phyloP scores from a whole-genome alignment of 345 rosid genomes.

The Barbarea vulgaris region DNA sequence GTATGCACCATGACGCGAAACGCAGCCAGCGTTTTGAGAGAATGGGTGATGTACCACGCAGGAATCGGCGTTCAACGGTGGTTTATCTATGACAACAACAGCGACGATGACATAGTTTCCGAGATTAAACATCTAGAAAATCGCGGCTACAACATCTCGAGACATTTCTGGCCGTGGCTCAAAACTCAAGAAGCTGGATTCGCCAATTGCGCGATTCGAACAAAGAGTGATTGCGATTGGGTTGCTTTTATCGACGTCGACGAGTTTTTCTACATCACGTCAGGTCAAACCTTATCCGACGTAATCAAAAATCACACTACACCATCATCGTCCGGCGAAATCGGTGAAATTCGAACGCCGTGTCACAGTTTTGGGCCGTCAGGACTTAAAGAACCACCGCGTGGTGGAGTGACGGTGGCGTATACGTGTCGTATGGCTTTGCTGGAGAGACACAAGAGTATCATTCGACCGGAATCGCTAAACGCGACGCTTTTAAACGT shows the following conservation, averaged over 20 bases:
- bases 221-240: conserved; percentile 63
- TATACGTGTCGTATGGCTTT: conserved; percentile 60
- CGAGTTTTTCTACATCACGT: conserved; percentile 61
- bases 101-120: conserved; percentile 55
- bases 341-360: conserved; percentile 58
- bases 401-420: conserved; percentile 55
- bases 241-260: conserved; percentile 84
- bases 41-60: conserved; percentile 85
- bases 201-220: conserved; percentile 75
- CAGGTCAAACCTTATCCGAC: conserved; percentile 42
- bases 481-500: conserved; percentile 65
- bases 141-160: conserved; percentile 47
- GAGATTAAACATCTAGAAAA: conserved; percentile 42
- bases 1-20: conserved; percentile 81
- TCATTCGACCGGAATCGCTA: conserved; percentile 70
- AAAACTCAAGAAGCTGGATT: conserved; percentile 91
- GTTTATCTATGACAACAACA: conserved; percentile 83
- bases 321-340: not conserved
- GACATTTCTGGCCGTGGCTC: conserved; percentile 88
- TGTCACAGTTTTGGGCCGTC: conserved; percentile 85
- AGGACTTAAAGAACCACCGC: conserved; percentile 50
- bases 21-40: conserved; percentile 63
- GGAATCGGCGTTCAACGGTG: conserved; percentile 66
- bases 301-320: conserved; percentile 39
- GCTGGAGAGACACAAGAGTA: conserved; percentile 86